Base-by-base conservation (phyloP, 2,329 filamentous ascomycete genomes). In the Aspergillus versicolor region DNA sequence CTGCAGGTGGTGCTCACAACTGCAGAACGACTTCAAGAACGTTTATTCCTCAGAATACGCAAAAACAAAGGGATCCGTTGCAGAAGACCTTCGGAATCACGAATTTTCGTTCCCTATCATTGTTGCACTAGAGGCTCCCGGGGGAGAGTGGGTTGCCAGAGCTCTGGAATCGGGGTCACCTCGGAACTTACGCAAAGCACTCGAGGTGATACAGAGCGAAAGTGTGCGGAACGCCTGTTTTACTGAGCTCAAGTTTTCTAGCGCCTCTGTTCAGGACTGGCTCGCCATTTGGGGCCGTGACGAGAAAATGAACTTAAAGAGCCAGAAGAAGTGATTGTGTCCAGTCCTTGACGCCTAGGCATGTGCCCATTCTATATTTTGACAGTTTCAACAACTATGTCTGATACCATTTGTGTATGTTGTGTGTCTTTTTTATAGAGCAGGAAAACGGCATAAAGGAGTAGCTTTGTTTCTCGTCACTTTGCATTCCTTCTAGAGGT, bases 201-300 rank as follows among this genome's bases (percentile, higher is more conserved):
- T 65, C 8, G 47, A 45, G 27, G 60, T 61, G n/a, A 59, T 64
- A 7, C 61, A 61, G 45, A 62, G 63, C 21, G 54, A 61, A 11
- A 19, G 41, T 6, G 61, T 63, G 12, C 56, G 58, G 2, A 46
- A 57, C 34, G 37, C 49, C 8, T 66, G 64, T 37, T 57, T 60
- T 19, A 22, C 42, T 3, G 64, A 66, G 43, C 41, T 66, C 12
- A 59, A 62, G 22, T 41, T 24, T 5, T 58, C 60, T 9, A 50
- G 53, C 17, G 22, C 52, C 3, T 55, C 59, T 4, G 50, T 65
- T 7, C 46, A 64, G 43, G 60, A 63, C 12, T 65, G 61, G 60
- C 65, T 54, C 65, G 68, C 45, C 54, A 67, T 58, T 62, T 71
- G 61, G 73, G 66, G 56, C 11, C 52, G 61, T 21, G 59, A 63